Base-by-base conservation (phyloP, 345 rosid genomes). In the Reutealis trisperma region DNA sequence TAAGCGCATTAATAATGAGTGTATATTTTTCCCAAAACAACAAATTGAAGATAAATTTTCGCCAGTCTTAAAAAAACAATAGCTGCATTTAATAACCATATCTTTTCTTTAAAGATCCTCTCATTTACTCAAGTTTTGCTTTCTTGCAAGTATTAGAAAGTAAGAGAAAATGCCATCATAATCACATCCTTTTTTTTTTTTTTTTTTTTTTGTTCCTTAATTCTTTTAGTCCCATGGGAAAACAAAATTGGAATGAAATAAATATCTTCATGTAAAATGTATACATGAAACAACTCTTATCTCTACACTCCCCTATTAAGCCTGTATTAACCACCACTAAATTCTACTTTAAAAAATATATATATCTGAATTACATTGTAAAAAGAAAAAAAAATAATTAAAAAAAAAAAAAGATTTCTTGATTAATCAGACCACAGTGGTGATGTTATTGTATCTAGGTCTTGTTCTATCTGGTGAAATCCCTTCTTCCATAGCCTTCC, bases 401-500 rank as follows among this genome's bases (percentile, higher is more conserved):
- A 22, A 47, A 1, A 19, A 27, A 22, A 30, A 8, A 51, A 13
- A 61, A 4, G 27, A 14, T 34, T 37, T 44, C 69, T n/a, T 6
- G 21, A 63, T 61, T 49, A 51, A 52, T 83, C 69, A 87, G 75
- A 82, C 85, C 37, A 76, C 16, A 54, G 86, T 83, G 49, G 85
- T 67, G 27, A 87, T 78, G 57, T 75, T 87, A 55, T 67, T 81
- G 74, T 80, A 87, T 83, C 91, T 85, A 21, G 78, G 87, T 82
- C 91, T 86, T 25, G 86, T 79, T 78, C 87, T 87, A 45, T 86
- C 86, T 1, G 90, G 83, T 44, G 93, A 87, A 54, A 79, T 78
- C 59, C 85, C 89, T 70, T 87, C 94, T 78, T 88, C 90, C 75
- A 83, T 42, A n/a, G 83, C 79, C 78, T 90, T 90, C 71, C 94